phyloP scores from a whole-genome alignment of 2,329 filamentous ascomycete species.

The Herpomyces periplanetae region DNA sequence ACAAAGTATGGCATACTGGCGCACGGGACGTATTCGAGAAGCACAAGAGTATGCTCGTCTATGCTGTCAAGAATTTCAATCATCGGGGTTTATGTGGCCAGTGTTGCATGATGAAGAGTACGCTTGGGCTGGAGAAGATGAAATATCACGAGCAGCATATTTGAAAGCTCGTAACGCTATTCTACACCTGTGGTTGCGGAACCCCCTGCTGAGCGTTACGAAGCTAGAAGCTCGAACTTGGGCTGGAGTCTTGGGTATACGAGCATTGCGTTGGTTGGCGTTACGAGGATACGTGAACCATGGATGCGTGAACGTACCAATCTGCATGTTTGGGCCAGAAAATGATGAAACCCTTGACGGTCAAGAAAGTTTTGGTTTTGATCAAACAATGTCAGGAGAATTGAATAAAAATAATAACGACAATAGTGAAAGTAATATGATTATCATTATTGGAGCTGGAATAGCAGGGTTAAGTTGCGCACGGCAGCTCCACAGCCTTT shows the following conservation, averaged over 20 bases:
- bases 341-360: too few species aligned
- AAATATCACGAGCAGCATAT: constrained; percentile 59
- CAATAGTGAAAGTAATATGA: constrained; percentile 19
- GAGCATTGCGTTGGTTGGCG: constrained; percentile 59
- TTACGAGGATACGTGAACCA: constrained; percentile 85
- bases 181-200: constrained; percentile 50
- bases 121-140: constrained; percentile 34
- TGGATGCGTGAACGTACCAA: constrained; percentile 39
- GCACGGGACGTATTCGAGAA: constrained; percentile 3
- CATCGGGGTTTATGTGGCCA: constrained; percentile 59
- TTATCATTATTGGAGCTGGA: constrained; percentile 69
- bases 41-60: constrained; percentile 41
- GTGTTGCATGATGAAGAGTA: constrained; percentile 56
- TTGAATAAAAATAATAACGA: constrained; percentile 9
- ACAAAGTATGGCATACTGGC: constrained; percentile 4
- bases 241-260: constrained; percentile 53
- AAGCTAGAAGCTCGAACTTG: constrained; percentile 62
- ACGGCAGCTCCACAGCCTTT: constrained; percentile 53
- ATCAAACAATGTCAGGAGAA: constrained; percentile 7
- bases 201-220: constrained; percentile 42
- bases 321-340: too few species aligned
- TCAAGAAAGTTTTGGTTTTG: constrained; percentile 4
- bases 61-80: constrained; percentile 56
- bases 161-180: constrained; percentile 87
- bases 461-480: constrained; percentile 73